These are phyloP conservation scores for Neurospora sp. DNA, from an alignment of 495 filamentous ascomycete genomes.

Conservation along the genomic window DNA sequence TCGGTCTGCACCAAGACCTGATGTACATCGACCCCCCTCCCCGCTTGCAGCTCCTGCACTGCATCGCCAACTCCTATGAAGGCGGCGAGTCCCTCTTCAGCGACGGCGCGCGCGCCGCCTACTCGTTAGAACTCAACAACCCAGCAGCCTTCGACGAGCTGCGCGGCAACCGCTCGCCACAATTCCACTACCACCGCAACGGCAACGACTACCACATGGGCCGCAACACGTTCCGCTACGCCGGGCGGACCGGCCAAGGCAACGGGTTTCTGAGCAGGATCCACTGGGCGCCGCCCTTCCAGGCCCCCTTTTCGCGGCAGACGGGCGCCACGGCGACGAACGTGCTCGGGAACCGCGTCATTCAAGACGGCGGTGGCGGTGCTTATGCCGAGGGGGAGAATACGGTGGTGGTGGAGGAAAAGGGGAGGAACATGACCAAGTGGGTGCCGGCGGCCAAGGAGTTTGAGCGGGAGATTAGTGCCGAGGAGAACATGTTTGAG, in stretches of 20 bases:
- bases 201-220: slow-evolving; percentile 48
- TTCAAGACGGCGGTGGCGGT: background rate
- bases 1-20: slow-evolving; percentile 87
- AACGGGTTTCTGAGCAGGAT: slow-evolving; percentile 21
- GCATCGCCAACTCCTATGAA: slow-evolving; percentile 58
- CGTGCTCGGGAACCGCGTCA: background rate
- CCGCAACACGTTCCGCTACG: slow-evolving; percentile 30
- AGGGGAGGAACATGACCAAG: slow-evolving; percentile 7
- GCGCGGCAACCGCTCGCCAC: slow-evolving; percentile 37
- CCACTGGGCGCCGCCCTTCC: slow-evolving; percentile 55
- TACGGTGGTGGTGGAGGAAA: background rate
- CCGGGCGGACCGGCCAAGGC: slow-evolving; percentile 27
- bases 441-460: slow-evolving; percentile 31
- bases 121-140: slow-evolving; percentile 23
- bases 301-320: slow-evolving; percentile 9
- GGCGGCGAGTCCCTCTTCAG: slow-evolving; percentile 79
- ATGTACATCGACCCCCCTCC: slow-evolving; percentile 77
- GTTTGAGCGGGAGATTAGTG: slow-evolving; percentile 41
- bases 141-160: slow-evolving; percentile 12
- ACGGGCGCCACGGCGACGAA: background rate
- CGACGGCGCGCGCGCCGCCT: slow-evolving; percentile 57
- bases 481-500: slow-evolving; percentile 47
- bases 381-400: background rate
- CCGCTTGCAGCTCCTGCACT: slow-evolving; percentile 77
- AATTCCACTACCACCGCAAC: slow-evolving; percentile 63